Evolutionary conservation across 805 yeast genomes (phyloP).

Genomic region (Pichia occidentalis): DNA sequence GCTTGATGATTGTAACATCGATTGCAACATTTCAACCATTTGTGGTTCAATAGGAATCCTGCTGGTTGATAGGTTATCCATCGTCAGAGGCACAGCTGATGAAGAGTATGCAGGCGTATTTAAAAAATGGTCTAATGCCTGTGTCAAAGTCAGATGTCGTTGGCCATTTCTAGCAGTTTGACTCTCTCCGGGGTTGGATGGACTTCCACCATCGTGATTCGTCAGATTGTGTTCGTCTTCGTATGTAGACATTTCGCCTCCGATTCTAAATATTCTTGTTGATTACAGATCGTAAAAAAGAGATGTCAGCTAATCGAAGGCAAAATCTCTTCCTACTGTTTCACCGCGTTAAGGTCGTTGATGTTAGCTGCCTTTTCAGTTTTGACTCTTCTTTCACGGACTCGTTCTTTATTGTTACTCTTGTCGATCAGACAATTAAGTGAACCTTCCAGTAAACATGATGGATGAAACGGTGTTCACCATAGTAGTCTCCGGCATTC

Average conservation of each 20-base stretch:
- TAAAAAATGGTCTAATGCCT: slow-evolving; percentile 13
- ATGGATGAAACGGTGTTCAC: slow-evolving; percentile 25
- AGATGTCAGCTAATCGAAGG: too few relatives aligned
- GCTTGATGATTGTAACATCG: slow-evolving; percentile 9
- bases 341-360: too few relatives aligned
- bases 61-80: neutral
- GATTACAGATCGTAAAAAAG: too few relatives aligned
- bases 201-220: neutral
- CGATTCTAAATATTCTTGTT: too few relatives aligned
- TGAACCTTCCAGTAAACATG: neutral
- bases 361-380: too few relatives aligned
- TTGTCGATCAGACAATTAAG: slow-evolving; percentile 2
- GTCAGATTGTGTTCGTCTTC: slow-evolving; percentile 19
- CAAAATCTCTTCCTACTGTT: too few relatives aligned
- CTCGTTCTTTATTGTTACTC: neutral
- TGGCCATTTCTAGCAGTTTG: too few relatives aligned
- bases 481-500: slow-evolving; percentile 8
- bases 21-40: slow-evolving; percentile 6
- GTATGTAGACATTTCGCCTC: slow-evolving; percentile 18
- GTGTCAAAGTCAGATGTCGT: slow-evolving; percentile 13
- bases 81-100: neutral
- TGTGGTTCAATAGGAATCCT: slow-evolving; percentile 3
- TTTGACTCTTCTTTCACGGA: neutral
- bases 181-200: neutral
- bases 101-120: slow-evolving; percentile 5